phyloP scores from a whole-genome alignment of 2,329 filamentous ascomycete species.

The Pseudogymnoascus sp. region DNA sequence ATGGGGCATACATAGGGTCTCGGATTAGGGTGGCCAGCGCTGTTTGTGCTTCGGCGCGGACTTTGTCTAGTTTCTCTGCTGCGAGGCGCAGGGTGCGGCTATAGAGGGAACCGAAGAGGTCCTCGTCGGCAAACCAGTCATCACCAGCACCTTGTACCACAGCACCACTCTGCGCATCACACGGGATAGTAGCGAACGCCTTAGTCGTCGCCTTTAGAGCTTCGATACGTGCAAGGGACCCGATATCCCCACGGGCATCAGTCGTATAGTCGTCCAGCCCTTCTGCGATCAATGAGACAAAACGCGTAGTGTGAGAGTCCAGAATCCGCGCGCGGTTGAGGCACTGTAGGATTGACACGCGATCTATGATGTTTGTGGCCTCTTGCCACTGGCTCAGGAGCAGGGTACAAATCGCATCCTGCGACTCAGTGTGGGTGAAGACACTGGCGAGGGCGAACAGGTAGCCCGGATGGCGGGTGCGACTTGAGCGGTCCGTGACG shows the following conservation, averaged over 20 bases:
- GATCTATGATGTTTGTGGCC: slow-evolving; percentile 44
- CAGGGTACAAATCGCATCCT: slow-evolving; percentile 31
- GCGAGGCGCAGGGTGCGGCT: slow-evolving; percentile 55
- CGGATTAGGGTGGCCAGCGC: slow-evolving; percentile 33
- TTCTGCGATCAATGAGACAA: slow-evolving; percentile 35
- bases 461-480: slow-evolving; percentile 25
- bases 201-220: slow-evolving; percentile 62
- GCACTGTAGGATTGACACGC: slow-evolving; percentile 49
- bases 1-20: background rate
- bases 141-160: slow-evolving; percentile 8
- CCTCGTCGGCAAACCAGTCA: slow-evolving; percentile 7
- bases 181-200: slow-evolving; percentile 23
- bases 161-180: slow-evolving; percentile 23
- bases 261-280: slow-evolving; percentile 86
- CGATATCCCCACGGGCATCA: slow-evolving; percentile 81
- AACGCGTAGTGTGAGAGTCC: slow-evolving; percentile 10
- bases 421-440: slow-evolving; percentile 9
- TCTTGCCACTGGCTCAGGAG: slow-evolving; percentile 47
- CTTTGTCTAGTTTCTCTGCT: slow-evolving; percentile 83
- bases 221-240: slow-evolving; percentile 75
- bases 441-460: slow-evolving; percentile 41
- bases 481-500: slow-evolving; percentile 31
- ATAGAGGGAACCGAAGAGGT: slow-evolving; percentile 15
- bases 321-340: slow-evolving; percentile 40
- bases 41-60: slow-evolving; percentile 60